Evolutionary conservation across 306 rosid genomes (phyloP).

Genomic region (Begonia peltatifolia): DNA sequence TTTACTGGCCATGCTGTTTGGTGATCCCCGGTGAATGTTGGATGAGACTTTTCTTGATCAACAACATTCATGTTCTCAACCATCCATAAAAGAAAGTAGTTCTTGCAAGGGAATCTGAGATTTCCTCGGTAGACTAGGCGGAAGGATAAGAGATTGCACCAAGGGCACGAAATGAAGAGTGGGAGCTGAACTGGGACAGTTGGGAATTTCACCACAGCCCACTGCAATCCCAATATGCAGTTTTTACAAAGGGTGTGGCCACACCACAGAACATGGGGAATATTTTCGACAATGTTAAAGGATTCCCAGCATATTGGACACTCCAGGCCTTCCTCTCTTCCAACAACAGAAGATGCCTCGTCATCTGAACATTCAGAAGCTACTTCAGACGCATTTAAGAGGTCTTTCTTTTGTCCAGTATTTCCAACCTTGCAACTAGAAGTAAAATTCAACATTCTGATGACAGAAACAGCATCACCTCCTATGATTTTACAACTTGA

Average conservation of each 20-base stretch:
- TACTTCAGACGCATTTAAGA: constrained; percentile 31
- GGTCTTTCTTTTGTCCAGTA: constrained; percentile 36
- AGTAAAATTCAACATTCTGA: constrained; percentile 84
- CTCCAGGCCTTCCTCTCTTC: constrained; percentile 89
- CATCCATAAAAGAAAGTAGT: constrained; percentile 99
- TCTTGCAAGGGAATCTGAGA: constrained; percentile 82
- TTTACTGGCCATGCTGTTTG: constrained; percentile 34
- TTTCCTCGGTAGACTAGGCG: constrained; percentile 71
- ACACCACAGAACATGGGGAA: constrained; percentile 95
- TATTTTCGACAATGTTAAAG: constrained; percentile 89
- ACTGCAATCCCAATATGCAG: constrained; percentile 83
- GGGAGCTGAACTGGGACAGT: constrained; percentile 92
- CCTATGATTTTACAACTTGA: neutral
- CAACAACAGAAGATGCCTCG: constrained; percentile 51
- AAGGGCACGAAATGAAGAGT: constrained; percentile 87
- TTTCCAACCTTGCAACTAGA: constrained; percentile 72
- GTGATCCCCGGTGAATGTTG: constrained; percentile 40
- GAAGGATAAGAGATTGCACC: constrained; percentile 91
- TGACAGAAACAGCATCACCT: constrained; percentile 21
- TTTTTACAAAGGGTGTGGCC: constrained; percentile 98
- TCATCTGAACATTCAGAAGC: constrained; percentile 80
- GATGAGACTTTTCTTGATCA: constrained; percentile 56
- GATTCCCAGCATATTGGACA: constrained; percentile 98
- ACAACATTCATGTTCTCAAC: constrained; percentile 94
- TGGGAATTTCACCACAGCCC: constrained; percentile 94